Base-by-base conservation (phyloP, 805 yeast genomes). In the Candida orba region DNA sequence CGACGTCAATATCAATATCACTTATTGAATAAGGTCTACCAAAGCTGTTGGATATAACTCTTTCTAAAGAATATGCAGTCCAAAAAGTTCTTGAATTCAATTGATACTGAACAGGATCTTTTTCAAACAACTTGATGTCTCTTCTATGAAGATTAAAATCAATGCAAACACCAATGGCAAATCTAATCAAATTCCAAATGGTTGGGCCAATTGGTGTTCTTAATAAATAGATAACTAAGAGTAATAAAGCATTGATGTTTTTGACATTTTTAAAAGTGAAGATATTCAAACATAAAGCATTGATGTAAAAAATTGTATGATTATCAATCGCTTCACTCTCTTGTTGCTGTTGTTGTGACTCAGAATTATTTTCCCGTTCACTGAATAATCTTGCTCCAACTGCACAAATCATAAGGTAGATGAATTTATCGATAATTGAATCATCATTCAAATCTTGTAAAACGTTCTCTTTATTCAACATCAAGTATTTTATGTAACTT, bases 1-100 rank as follows among this genome's bases (percentile, higher is more conserved):
- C 41, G 31, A 39, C 41, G 23, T 39, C 41, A 17, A 39, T 39
- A 32, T 39, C 41, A n/a, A 39, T 31, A 15, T 39, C 41, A 32
- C 36, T 39, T 8, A 39, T 39, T 17, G 41, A 39, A 23, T 39
- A 39, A 7, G 41, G 41, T 32, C 36, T 32, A 5, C 41, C 41
- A 23, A 39, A 39, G 32, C 41, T 39, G n/a, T 39, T 39, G 1
- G 41, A 39, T 6, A 39, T 39, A 10, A 39, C 41, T 39, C 41
- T 39, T 24, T 39, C 41, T 14, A 39, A 32, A 12, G 41, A 39
- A 22, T 39, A 39, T 8, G 41, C 36, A 6, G 41, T 39, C 41
- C 41, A 39, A 39, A 39, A 39, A n/a, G 41, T 39, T 17, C 41
- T 39, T 23, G 36, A 18, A 15, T 22, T 31, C 10, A 31, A 8